Evolutionary conservation across 2,329 filamentous ascomycete species (phyloP).

Genomic region (Aspergillus neotritici): DNA sequence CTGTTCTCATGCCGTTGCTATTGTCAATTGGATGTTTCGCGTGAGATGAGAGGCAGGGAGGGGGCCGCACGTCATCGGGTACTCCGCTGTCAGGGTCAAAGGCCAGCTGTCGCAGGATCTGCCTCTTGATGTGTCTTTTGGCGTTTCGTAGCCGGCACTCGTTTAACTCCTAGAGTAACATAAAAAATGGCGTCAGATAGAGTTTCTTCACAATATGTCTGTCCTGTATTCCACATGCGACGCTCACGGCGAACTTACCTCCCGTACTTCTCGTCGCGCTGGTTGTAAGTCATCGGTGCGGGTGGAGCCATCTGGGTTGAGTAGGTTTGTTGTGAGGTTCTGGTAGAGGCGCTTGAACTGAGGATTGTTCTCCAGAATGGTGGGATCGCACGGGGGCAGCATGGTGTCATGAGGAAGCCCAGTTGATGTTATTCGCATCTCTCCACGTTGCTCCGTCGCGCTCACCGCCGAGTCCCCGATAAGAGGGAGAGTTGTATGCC

Average conservation of each 20-base stretch:
- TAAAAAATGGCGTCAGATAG: background rate
- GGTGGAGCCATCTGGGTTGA: conserved; percentile 40
- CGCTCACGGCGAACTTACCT: conserved; percentile 23
- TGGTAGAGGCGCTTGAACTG: conserved; percentile 40
- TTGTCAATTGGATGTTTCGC: conserved; percentile 1
- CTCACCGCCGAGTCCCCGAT: too few relatives aligned
- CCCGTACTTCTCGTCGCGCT: conserved; percentile 24
- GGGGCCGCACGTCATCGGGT: conserved; percentile 29
- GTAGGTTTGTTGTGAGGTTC: conserved; percentile 31
- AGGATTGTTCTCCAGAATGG: conserved; percentile 37
- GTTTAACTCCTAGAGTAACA: conserved; percentile 29
- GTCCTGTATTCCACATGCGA: background rate
- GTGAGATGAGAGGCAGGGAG: background rate
- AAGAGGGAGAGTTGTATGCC: too few relatives aligned
- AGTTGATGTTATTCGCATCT: too few relatives aligned
- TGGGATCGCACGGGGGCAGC: conserved; percentile 39
- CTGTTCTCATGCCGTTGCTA: conserved; percentile 15
- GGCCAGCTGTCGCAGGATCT: conserved; percentile 26
- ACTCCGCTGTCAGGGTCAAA: conserved; percentile 29
- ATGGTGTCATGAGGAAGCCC: conserved; percentile 18
- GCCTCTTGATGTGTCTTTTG: conserved; percentile 31
- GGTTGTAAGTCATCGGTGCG: conserved; percentile 26
- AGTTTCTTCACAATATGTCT: background rate
- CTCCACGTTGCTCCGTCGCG: too few relatives aligned
- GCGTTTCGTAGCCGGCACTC: conserved; percentile 27